Base-by-base conservation (phyloP, 2,329 filamentous ascomycete species). In the Paramyrothecium roridum region DNA sequence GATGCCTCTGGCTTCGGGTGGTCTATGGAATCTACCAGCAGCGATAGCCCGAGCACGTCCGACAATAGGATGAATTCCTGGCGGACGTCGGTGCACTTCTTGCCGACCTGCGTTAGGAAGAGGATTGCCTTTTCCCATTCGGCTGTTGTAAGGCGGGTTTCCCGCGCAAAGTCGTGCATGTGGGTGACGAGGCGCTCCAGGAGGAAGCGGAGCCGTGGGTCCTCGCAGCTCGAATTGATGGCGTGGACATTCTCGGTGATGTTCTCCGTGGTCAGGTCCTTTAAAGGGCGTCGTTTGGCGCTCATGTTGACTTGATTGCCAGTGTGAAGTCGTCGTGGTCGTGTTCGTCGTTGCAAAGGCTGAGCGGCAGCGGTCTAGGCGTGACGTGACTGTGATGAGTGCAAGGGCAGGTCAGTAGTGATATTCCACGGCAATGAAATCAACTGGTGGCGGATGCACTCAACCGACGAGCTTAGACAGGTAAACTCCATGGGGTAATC, bases 61-160 rank as follows among this genome's bases (percentile, higher is more conserved):
- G 85, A 89, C 53, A 92, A 82, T 37, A 91, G 81, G 65, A 92
- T 91, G 74, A 89, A 91, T 77, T 90, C 87, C 71, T 89, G 85
- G 60, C 89, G 78, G 20, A 89, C 85, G 65, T 89, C 84, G 43
- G 77, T 83, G 63, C 83, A 86, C 52, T 83, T 90, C 67, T 91
- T 80, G 1, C 89, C 89, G 1, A 87, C 85, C 48, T 77, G 74
- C 0, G 85, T 88, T 17, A 92, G 72, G 72, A 91, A 92, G 22
- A 83, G 72, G 52, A 92, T 77, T 0, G 84, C 87, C 0, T 80
- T 73, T 82, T 87, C 87, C 89, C 89, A 92, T 74, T 93, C 89
- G 3, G 81, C 73, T 3, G 85, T 88, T 61, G 82, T 88, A 26
- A 92, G 78, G 47, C 89, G 75, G 1, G 88, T 91, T 68, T 93